Conservation (phyloP, 2,329 filamentous ascomycete genomes). For the Alternaria hordeiaustralica region DNA sequence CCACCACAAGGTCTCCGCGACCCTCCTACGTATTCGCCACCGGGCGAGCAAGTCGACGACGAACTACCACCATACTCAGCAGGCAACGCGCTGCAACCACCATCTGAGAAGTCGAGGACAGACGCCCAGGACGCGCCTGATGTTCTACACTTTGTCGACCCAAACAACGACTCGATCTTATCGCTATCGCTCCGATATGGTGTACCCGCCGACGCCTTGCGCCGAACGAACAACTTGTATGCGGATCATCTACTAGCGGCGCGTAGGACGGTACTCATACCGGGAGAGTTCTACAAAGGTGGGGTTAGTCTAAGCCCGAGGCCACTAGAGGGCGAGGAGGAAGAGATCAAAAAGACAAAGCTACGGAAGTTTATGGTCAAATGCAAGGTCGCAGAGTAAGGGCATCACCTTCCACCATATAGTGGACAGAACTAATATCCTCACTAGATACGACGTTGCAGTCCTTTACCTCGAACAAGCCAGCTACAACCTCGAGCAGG, state of each 20-base stretch:
- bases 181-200: conserved; percentile 75
- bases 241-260: conserved; percentile 74
- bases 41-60: conserved; percentile 42
- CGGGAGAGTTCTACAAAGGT: conserved; percentile 71
- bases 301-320: conserved; percentile 72
- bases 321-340: conserved; percentile 76
- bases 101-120: conserved; percentile 39
- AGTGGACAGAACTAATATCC: conserved; percentile 44
- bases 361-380: conserved; percentile 79
- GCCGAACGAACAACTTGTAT: conserved; percentile 72
- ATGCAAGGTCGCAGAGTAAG: conserved; percentile 78
- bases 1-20: conserved; percentile 68
- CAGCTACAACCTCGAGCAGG: conserved; percentile 69
- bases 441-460: conserved; percentile 69
- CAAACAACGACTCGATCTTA: conserved; percentile 69
- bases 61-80: conserved; percentile 54
- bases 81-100: conserved; percentile 34
- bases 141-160: conserved; percentile 76
- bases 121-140: conserved; percentile 59
- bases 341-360: conserved; percentile 72
- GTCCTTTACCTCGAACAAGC: conserved; percentile 75
- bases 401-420: background rate
- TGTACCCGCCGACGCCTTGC: conserved; percentile 68
- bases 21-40: conserved; percentile 69
- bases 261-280: conserved; percentile 73